phyloP scores from a whole-genome alignment of 345 rosid species.

The Capsella bursapastoris region DNA sequence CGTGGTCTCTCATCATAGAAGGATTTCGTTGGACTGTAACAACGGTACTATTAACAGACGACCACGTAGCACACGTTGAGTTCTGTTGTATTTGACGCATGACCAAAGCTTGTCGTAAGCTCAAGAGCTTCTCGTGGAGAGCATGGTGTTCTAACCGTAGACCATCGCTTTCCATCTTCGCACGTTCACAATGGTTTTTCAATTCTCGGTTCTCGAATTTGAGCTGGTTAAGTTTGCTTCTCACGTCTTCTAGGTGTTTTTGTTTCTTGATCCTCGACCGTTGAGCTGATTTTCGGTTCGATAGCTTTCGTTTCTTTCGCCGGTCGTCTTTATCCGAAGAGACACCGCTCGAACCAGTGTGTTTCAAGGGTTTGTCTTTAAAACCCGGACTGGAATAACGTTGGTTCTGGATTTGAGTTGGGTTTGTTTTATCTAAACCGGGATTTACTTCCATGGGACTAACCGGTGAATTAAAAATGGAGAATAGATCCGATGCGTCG shows the following conservation, averaged over 20 bases:
- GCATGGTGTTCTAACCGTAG: slow-evolving; percentile 59
- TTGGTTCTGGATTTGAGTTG: slow-evolving; percentile 35
- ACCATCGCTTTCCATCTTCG: slow-evolving; percentile 57
- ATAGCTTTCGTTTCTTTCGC: slow-evolving; percentile 68
- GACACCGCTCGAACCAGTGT: neutral
- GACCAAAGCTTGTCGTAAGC: slow-evolving; percentile 53
- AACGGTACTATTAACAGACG: slow-evolving; percentile 49
- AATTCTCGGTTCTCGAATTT: slow-evolving; percentile 64
- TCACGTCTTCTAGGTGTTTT: slow-evolving; percentile 73
- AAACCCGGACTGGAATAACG: slow-evolving; percentile 48
- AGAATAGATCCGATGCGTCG: slow-evolving; percentile 45
- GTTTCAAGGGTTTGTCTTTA: slow-evolving; percentile 41
- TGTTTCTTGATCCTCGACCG: slow-evolving; percentile 84
- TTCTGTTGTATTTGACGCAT: slow-evolving; percentile 60
- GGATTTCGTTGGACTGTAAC: slow-evolving; percentile 49
- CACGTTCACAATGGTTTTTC: slow-evolving; percentile 52
- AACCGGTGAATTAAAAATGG: slow-evolving; percentile 44
- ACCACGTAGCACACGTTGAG: slow-evolving; percentile 55
- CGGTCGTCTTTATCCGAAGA: slow-evolving; percentile 54
- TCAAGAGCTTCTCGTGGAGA: slow-evolving; percentile 63
- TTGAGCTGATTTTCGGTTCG: slow-evolving; percentile 95
- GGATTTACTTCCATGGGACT: slow-evolving; percentile 38
- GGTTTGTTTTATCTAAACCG: slow-evolving; percentile 50
- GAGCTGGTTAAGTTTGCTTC: slow-evolving; percentile 70
- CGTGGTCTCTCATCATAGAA: slow-evolving; percentile 55